Conservation (phyloP, 176 grass and related monocot genomes). For the Eragrostis curvula region DNA sequence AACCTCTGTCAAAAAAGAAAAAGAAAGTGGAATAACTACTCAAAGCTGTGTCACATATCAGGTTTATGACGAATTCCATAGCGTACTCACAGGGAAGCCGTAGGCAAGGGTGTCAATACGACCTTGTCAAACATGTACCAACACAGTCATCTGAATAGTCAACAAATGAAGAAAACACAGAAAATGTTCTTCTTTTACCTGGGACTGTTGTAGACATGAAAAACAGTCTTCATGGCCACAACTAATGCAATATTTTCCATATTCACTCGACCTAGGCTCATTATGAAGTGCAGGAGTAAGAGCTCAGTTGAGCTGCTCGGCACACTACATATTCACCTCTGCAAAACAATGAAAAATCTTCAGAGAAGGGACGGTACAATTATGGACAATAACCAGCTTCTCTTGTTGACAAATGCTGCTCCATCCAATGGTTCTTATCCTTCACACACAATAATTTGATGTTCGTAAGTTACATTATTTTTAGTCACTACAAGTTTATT, state of each 20-base stretch:
- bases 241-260: constrained; percentile 50
- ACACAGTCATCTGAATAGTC: neutral
- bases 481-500: neutral
- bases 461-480: neutral
- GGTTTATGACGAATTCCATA: too few species aligned
- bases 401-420: constrained; percentile 82
- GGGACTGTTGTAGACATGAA: constrained; percentile 83
- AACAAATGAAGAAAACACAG: too few species aligned
- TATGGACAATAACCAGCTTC: constrained; percentile 48
- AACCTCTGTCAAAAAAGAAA: too few species aligned
- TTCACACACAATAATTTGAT: neutral
- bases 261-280: constrained; percentile 32
- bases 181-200: constrained; percentile 54
- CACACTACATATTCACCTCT: constrained; percentile 75
- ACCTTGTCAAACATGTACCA: constrained; percentile 23
- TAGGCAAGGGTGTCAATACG: neutral
- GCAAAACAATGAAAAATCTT: constrained; percentile 35
- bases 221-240: constrained; percentile 63
- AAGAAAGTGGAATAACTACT: too few species aligned
- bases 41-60: too few species aligned
- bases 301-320: constrained; percentile 57
- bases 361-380: constrained; percentile 6
- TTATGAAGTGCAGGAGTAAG: constrained; percentile 34
- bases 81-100: too few species aligned
- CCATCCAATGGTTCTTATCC: constrained; percentile 79